Base-by-base conservation (phyloP, 805 yeast genomes). In the Wickerhamiella nectarea region DNA sequence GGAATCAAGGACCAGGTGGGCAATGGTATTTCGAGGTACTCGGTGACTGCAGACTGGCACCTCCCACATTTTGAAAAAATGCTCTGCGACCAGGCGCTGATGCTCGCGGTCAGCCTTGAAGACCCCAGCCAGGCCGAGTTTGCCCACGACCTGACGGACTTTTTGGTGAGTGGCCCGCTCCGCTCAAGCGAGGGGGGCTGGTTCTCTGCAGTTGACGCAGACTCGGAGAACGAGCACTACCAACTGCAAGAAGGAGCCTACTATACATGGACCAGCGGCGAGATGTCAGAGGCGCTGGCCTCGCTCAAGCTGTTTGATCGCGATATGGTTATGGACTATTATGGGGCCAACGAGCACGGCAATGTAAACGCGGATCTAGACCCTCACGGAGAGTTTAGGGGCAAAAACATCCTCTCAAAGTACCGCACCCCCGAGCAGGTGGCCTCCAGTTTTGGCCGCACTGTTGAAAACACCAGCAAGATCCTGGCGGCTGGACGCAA, bases 31-130 rank as follows among this genome's bases (percentile, higher is more conserved):
- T 51, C 61, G 18, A 41, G 64, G 21, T 63, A 62, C 48, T 60
- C 67, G 0, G 60, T 61, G 14, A 58, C 66, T 9, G 55, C 54
- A 3, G 68, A 64, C 43, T 64, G 68, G 68, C 55, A 55, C 28
- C 49, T 65, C 29, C 69, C 69, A 2, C 64, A 60, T 36, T 62
- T 65, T 49, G 65, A 62, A 38, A 65, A 65, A 46, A 59, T 60
- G 59, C 55, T 64, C 19, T 55, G 54, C 38, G 67, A 62, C 35
- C 68, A 64, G 46, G 62, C 64, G 1, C 49, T 56, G 25, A 46
- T 65, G 25, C 52, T 64, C 28, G 40, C 50, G 34, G 67, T 65
- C 1, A 59, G 54, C 36, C 46, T 55, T 3, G 59, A 56, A 14
- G 36, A 41, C 24, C 34, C 40, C 3, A 43, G 25, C 15, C 40